phyloP scores from a whole-genome alignment of 768 basidiomycete species.

The Dendrothele bispora region DNA sequence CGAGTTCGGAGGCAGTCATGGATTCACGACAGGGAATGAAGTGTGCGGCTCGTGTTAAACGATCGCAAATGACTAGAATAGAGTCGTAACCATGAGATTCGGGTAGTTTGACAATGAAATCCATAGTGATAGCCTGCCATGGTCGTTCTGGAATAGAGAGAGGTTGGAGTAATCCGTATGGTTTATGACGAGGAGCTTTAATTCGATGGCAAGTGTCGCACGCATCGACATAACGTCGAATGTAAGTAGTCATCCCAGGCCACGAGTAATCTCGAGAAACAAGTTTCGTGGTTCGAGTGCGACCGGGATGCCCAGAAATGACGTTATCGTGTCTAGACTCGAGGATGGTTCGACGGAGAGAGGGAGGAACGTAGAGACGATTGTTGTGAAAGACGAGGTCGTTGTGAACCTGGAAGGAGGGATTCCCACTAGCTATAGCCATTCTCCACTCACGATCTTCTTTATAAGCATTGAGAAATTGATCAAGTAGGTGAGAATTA shows the following conservation, averaged over 20 bases:
- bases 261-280: conserved; percentile 39
- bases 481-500: conserved; percentile 15
- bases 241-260: conserved; percentile 25
- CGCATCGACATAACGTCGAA: conserved; percentile 25
- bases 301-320: conserved; percentile 42
- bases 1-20: conserved; percentile 28
- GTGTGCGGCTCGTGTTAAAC: conserved; percentile 38
- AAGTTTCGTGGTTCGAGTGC: conserved; percentile 26
- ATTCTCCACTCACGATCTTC: conserved; percentile 16
- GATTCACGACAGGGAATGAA: conserved; percentile 37
- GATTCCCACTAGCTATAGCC: conserved; percentile 12
- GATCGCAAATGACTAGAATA: conserved; percentile 36
- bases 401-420: conserved; percentile 7
- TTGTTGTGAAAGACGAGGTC: conserved; percentile 23
- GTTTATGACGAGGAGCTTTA: conserved; percentile 32
- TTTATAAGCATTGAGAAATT: conserved; percentile 14
- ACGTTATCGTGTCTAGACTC: conserved; percentile 33
- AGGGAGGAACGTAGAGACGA: conserved; percentile 29
- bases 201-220: conserved; percentile 34
- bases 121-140: conserved; percentile 40
- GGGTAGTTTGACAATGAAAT: conserved; percentile 43
- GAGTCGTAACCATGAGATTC: conserved; percentile 34
- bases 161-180: conserved; percentile 35
- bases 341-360: conserved; percentile 29
- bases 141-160: conserved; percentile 34